Evolutionary conservation across 768 basidiomycete genomes (phyloP), one percentile per base, ranked within the genome.

Genomic region (Panaeolus papilionaceus): DNA sequence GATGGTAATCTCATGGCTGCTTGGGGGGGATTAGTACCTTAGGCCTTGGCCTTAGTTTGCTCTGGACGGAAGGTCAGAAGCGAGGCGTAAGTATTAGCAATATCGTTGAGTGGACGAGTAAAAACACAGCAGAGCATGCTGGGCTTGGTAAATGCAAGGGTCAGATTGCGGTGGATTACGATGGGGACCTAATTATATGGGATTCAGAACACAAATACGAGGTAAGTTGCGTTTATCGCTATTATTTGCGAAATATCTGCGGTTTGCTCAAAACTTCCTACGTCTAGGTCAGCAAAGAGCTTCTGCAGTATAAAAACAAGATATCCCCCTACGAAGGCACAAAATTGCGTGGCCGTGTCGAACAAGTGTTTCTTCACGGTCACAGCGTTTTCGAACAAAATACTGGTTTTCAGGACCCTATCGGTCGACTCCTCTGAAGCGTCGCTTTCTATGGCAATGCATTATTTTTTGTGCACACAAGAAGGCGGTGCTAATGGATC

Each of bases 1-100:
- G 84, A 86, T 49, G 93, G 95, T 1, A 86, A 96, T 73, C 84
- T 98, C 68, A 93, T 98, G 91, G 77, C 81, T 23, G 94, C 96
- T 0, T 98, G 97, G 97, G 97, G 97, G 97, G 97, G 0, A 94
- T 99, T 70, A 92, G 92, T 68, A 91, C 93, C 4, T 84, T 99
- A 26, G 97, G 97, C 3, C 82, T 99, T 18, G 98, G 97, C 0
- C 77, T 98, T 58, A 92, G 92, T 75, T 79, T 98, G 63, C 74
- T 99, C 47, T 97, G 94, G 94, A 96, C 95, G 0, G 95, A 98
- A 77, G 89, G 86, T 2, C 77, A 76, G 51, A 88, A 84, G 72
- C 81, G 86, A 62, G 88, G 87, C 11, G 78, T 92, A 2, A 79
- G 80, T 0, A 81, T 96, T 47, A 78, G 80, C 42, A 82, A 88